Conservation (phyloP, 1,284 basidiomycete genomes). For the Naganishia sp. region DNA sequence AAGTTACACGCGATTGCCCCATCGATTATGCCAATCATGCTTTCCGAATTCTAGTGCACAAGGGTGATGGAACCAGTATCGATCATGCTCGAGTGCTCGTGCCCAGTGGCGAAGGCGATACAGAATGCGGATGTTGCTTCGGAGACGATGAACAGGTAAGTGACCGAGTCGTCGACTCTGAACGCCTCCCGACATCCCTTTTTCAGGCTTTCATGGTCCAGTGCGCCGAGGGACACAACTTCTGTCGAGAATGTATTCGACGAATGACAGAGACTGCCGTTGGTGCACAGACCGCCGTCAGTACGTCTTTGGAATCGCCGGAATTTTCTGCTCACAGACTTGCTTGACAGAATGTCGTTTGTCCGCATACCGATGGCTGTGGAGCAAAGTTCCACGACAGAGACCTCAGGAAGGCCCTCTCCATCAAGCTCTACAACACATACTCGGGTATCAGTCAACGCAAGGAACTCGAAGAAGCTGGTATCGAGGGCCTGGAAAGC, state of each 20-base stretch:
- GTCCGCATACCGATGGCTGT: conserved; percentile 78
- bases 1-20: conserved; percentile 37
- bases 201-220: conserved; percentile 74
- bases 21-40: conserved; percentile 43
- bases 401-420: conserved; percentile 62
- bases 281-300: conserved; percentile 51
- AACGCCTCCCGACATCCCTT: neutral
- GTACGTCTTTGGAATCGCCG: conserved; percentile 13
- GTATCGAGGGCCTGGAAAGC: conserved; percentile 64
- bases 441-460: conserved; percentile 73
- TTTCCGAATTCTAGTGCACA: conserved; percentile 35
- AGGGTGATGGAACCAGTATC: conserved; percentile 39
- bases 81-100: conserved; percentile 27
- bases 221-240: conserved; percentile 77
- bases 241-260: conserved; percentile 65
- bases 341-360: conserved; percentile 60
- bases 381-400: conserved; percentile 66
- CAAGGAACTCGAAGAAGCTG: conserved; percentile 73
- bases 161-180: conserved; percentile 21
- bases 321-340: neutral
- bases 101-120: conserved; percentile 36
- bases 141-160: conserved; percentile 68
- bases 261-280: conserved; percentile 51
- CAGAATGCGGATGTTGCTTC: conserved; percentile 78
- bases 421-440: conserved; percentile 63